Percentiles rank a stretch among this genome's conserved stretches.
phyloP scores from a whole-genome alignment of 2,329 filamentous ascomycete genomes.

The Balansia obtecta region DNA sequence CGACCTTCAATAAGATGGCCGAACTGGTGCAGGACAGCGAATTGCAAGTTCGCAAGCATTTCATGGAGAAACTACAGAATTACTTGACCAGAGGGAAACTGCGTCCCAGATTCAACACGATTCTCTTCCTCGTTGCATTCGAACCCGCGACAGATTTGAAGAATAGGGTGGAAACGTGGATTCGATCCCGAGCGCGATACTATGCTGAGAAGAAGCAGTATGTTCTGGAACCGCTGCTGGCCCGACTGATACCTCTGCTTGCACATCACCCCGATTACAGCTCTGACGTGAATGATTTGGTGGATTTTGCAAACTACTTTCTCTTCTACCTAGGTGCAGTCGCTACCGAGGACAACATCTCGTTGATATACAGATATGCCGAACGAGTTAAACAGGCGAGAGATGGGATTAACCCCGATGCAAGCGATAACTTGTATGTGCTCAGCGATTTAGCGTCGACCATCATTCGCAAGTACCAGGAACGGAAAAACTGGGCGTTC shows the following conservation, averaged over 20 bases:
- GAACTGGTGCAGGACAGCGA: constrained; percentile 70
- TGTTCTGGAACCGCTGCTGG: constrained; percentile 69
- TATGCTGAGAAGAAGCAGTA: constrained; percentile 47
- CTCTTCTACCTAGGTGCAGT: constrained; percentile 77
- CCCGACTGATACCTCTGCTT: constrained; percentile 72
- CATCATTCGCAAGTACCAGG: constrained; percentile 74
- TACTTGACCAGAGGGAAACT: constrained; percentile 66
- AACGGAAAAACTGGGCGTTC: constrained; percentile 74
- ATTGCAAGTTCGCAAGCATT: constrained; percentile 61
- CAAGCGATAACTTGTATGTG: constrained; percentile 68
- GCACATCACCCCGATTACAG: constrained; percentile 91
- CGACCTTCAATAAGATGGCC: constrained; percentile 71
- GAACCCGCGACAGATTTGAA: constrained; percentile 68
- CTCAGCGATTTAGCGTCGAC: constrained; percentile 78
- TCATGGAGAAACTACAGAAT: constrained; percentile 80
- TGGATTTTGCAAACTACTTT: constrained; percentile 79
- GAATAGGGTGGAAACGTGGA: constrained; percentile 72
- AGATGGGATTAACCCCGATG: constrained; percentile 58
- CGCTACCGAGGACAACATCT: constrained; percentile 75
- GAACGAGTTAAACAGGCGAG: constrained; percentile 84
- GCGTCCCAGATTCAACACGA: constrained; percentile 69
- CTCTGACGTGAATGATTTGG: constrained; percentile 50
- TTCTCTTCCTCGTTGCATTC: constrained; percentile 83
- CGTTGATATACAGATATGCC: constrained; percentile 80
- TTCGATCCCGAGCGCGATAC: constrained; percentile 63